Conservation (phyloP, 768 basidiomycete species). For the Lentinula boryana region DNA sequence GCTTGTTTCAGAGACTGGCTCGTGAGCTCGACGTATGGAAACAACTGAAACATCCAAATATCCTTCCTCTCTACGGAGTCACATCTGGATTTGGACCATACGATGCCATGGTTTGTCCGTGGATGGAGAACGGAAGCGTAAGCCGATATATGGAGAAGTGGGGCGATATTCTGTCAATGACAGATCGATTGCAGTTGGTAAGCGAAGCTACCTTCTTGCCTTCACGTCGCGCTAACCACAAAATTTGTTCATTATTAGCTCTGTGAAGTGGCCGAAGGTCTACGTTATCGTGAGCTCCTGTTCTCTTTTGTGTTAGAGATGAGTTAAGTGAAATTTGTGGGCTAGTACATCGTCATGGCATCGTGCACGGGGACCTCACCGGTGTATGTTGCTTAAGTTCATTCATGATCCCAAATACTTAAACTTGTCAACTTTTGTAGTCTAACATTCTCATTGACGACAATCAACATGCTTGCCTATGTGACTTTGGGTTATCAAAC, state of each 20-base stretch:
- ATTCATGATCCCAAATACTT: neutral
- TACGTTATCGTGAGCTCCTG: constrained; percentile 27
- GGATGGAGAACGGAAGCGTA: constrained; percentile 33
- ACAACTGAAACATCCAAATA: constrained; percentile 30
- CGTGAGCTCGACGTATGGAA: constrained; percentile 33
- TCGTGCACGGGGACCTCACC: constrained; percentile 38
- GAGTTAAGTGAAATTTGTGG: neutral
- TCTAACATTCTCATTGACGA: constrained; percentile 41
- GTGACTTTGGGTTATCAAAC: constrained; percentile 42
- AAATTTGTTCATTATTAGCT: constrained; percentile 19
- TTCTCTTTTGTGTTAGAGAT: neutral
- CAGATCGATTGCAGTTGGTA: constrained; percentile 29
- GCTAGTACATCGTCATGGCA: constrained; percentile 29
- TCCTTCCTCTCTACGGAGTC: constrained; percentile 29
- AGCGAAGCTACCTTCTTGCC: neutral
- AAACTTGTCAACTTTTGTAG: constrained; percentile 15
- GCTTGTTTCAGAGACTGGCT: constrained; percentile 22
- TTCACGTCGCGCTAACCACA: too few species aligned
- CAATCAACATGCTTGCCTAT: constrained; percentile 33
- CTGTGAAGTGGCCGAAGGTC: constrained; percentile 30
- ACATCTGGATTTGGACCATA: constrained; percentile 31
- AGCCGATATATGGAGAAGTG: constrained; percentile 29
- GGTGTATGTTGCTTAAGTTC: constrained; percentile 22
- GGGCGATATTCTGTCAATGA: constrained; percentile 27
- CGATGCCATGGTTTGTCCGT: constrained; percentile 33